Evolutionary conservation across 2,329 filamentous ascomycete genomes (phyloP), one percentile per base, ranked within the genome.

Genomic region (Exophiala dermatitidis): DNA sequence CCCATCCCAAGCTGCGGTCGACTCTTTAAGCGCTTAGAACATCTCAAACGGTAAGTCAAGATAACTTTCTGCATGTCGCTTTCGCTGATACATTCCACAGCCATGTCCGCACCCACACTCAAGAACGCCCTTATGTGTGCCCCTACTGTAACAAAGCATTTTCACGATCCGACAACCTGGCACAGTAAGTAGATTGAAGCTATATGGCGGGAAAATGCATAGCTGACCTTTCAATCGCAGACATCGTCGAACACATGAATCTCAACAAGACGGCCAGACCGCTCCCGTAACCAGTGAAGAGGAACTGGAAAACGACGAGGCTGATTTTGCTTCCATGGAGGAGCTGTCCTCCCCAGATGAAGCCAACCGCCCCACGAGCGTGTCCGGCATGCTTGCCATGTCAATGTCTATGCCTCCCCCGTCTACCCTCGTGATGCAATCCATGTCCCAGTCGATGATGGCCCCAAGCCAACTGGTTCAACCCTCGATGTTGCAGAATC

Each of bases 91-190:
- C n/a, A 6, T 52, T 69, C 29, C 4, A n/a, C 80, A 95, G 90
- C 80, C 93, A 98, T 76, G 93, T 98, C 72, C 88, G 93, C 75
- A 98, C 93, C 67, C 93, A 98, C 79, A 98, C 93, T 52, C 93
- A 98, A 79, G 93, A 98, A 78, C 88, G 91, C 75, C 93, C 93
- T 64, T 98, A 98, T 74, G 85, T 94, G 69, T 98, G 93, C 81
- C 87, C 88, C 64, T 85, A 95, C 72, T 98, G 93, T 82, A 95
- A 88, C 80, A 97, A 97, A 79, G 91, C 91, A 62, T 98, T 98
- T 73, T 97, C 93, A 56, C 81, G 93, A 74, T 97, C 91, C 67
- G 93, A 98, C 77, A 98, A 98, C 72, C 86, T 98, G 73, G 93
- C 93, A 71, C 93, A 98, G 87, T 95, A 89, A 72, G 79, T 71